These are phyloP conservation scores for Saccharomycopsis lassenensis DNA, from an alignment of 805 yeast species.

Conservation along the genomic window DNA sequence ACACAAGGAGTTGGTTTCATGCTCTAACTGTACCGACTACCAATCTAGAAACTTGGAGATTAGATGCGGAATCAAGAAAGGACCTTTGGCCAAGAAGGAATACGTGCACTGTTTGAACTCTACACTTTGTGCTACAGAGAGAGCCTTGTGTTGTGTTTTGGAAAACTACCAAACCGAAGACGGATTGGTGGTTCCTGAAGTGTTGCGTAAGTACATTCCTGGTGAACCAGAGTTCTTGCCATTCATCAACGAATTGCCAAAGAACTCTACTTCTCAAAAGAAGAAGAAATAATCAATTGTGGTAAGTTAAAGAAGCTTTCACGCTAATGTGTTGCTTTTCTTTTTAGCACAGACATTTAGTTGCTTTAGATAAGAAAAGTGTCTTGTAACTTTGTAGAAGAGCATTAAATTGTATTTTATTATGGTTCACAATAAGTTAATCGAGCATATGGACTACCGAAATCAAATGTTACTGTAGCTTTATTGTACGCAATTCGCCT, in stretches of 20 bases:
- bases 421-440: too few species aligned
- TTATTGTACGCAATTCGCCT: too few species aligned
- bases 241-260: constrained; percentile 80
- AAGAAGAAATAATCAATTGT: too few species aligned
- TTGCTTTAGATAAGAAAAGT: too few species aligned
- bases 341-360: too few species aligned
- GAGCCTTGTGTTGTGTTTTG: constrained; percentile 93
- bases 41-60: constrained; percentile 98
- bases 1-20: constrained; percentile 94
- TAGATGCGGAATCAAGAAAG: constrained; percentile 95
- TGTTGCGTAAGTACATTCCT: constrained; percentile 89
- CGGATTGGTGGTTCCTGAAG: constrained; percentile 89
- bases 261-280: constrained; percentile 77
- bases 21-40: constrained; percentile 98
- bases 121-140: constrained; percentile 94
- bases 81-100: constrained; percentile 90
- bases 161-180: constrained; percentile 98
- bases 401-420: too few species aligned
- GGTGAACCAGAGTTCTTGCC: constrained; percentile 98
- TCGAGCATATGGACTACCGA: too few species aligned
- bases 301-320: too few species aligned
- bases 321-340: too few species aligned
- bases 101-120: constrained; percentile 98
- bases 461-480: too few species aligned
- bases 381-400: too few species aligned